Evolutionary conservation across 116 monocot genomes (phyloP), one percentile per base, ranked within the genome.

Genomic region (Thalassia testudinum): DNA sequence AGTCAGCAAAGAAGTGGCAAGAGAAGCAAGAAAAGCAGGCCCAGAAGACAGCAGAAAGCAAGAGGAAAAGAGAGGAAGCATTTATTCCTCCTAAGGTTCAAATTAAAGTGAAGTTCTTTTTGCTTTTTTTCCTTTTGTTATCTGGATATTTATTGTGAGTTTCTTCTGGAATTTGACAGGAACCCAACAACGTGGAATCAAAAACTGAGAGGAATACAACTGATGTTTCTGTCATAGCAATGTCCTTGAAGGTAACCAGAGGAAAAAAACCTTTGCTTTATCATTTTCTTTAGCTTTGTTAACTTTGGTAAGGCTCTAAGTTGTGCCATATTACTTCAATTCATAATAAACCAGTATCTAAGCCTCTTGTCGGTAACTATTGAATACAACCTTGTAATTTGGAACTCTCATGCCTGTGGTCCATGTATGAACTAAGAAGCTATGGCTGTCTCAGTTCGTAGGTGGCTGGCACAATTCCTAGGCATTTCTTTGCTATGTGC

Each of bases 31-130:
- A 73, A 47, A 88, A 82, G 67, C 88, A 95, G 38, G 74, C 88
- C 12, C 82, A 75, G 57, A 95, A 75, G 66, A 37, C 72, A 42
- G 84, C 70, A 50, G 88, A 88, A 68, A 88, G 79, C 47, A 95
- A 88, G 72, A 84, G 82, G 65, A 87, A 87, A 57, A 70, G 93
- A 65, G 95, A 84, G n/a, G 76, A 84, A 66, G 81, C 95, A 40
- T 95, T 95, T 67, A 60, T 95, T 67, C 88, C 88, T 38, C 93
- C 88, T 7, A 87, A 87, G 87, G 93, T 86, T 49, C 45, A 1
- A 45, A 17, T 3, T 7, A 17, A 27, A 24, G 11, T 15, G 11
- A 49, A 7, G 11, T 15, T 49, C 7, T n/a, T 21, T 49, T 7
- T 49, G 15, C 49, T 15, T n/a, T 28, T 17, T 20, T 58, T 14